A percentile compares a stretch with the other conserved stretches of the same genome.
These are phyloP conservation scores for Diaporthe destruens DNA, from an alignment of 2,329 filamentous ascomycete species.

Conservation along the genomic window DNA sequence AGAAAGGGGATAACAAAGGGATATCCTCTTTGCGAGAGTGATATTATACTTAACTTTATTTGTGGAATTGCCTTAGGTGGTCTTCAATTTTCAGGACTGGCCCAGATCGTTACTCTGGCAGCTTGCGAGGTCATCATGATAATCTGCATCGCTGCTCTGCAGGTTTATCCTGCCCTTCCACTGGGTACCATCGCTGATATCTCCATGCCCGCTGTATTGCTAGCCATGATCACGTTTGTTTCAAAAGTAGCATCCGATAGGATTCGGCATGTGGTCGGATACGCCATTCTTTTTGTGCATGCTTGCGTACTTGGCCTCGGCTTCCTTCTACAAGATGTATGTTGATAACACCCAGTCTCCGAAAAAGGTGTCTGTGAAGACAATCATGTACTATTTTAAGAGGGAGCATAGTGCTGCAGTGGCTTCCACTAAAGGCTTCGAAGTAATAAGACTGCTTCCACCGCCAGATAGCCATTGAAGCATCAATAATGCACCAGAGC, in stretches of 20 bases:
- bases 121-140: conserved; percentile 78
- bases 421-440: conserved; percentile 1
- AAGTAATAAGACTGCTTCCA: conserved; percentile 17
- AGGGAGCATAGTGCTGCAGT: not conserved
- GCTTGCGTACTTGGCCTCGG: conserved; percentile 10
- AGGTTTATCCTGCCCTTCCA: conserved; percentile 73
- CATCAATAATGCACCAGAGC: too few species aligned
- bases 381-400: not conserved
- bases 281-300: not conserved
- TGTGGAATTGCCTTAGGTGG: conserved; percentile 12
- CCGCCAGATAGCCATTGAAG: not conserved
- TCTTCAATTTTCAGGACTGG: conserved; percentile 52
- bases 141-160: conserved; percentile 74
- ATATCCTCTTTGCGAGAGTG: not conserved
- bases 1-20: not conserved
- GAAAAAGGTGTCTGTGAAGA: not conserved
- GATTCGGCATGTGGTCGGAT: conserved; percentile 1
- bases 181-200: conserved; percentile 76
- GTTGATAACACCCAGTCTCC: not conserved
- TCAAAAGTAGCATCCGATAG: not conserved
- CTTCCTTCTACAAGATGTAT: not conserved
- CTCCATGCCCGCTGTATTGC: not conserved
- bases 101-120: conserved; percentile 75
- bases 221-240: conserved; percentile 3
- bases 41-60: conserved; percentile 4